Base-by-base conservation (phyloP, 2,329 filamentous ascomycete genomes). In the Dendrostoma leiphaemia region DNA sequence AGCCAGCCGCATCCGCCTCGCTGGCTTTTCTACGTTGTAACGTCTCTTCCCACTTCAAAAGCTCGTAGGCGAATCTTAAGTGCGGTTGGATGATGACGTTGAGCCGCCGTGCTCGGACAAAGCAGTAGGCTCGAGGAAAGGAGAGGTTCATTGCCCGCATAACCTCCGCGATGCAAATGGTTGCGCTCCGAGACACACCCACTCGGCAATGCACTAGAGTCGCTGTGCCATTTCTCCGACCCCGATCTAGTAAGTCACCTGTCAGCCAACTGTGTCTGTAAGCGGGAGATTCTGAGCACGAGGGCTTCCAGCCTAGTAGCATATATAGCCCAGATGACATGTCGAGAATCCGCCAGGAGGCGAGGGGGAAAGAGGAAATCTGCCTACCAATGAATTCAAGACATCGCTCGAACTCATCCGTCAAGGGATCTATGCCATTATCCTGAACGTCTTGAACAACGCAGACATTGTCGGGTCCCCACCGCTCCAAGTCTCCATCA, bases 31-130 rank as follows among this genome's bases (percentile, higher is more conserved):
- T 70, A 41, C 66, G 64, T 64, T 82, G 83, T 58, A 92, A 83
- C 29, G 81, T 71, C 70, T 97, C 93, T 71, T 99, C 94, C 91
- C 93, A 97, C 69, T 95, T 95, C 48, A 99, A 79, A 28, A 99
- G 81, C 73, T 99, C 94, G 66, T 97, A 96, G 62, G 89, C 89
- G 72, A 99, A 99, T 55, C 91, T 83, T 53, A 99, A 79, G 74
- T 99, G 93, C 12, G 94, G 94, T 69, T 99, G 94, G 60, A 99
- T 97, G 60, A 99, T 99, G 49, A 99, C 94, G 66, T 99, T 99
- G 45, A 99, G 78, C 57, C 94, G 82, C 50, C 94, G 83, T 19
- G 94, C 94, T 29, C 94, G 86, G 34, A 99, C 94, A 69, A 93
- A 97, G 70, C 94, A 97, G 71, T 99, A 99, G 56, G 94, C 94